A percentile compares a stretch with the other conserved stretches of the same genome.
These are phyloP conservation scores for Ophiostoma ulmi DNA, from an alignment of 2,329 filamentous ascomycete species.

Conservation along the genomic window DNA sequence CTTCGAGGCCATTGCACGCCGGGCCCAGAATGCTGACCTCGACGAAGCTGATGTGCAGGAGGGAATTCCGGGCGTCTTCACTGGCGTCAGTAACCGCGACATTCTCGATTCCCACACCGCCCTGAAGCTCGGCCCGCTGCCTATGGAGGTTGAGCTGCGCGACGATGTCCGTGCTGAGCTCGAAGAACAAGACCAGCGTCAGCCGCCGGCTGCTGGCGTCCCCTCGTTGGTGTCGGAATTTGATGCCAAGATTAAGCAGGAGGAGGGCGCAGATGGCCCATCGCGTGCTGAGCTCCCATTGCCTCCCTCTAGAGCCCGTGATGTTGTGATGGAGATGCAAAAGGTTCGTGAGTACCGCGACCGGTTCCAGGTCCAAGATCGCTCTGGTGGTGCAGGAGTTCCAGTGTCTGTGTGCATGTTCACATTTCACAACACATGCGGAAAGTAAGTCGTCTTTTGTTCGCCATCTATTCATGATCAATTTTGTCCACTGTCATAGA, in stretches of 20 bases:
- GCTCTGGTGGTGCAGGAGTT: constrained; percentile 76
- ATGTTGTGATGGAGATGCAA: constrained; percentile 90
- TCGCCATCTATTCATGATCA: not conserved
- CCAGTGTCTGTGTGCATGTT: constrained; percentile 92
- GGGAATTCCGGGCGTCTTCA: constrained; percentile 59
- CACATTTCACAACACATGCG: constrained; percentile 94
- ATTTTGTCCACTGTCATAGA: not conserved
- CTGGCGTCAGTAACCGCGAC: constrained; percentile 57
- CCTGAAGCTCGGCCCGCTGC: constrained; percentile 73
- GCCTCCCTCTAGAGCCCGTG: constrained; percentile 79
- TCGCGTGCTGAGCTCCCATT: constrained; percentile 74
- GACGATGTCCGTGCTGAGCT: constrained; percentile 83
- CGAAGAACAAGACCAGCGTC: constrained; percentile 73
- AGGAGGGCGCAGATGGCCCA: constrained; percentile 80
- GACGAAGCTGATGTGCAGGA: constrained; percentile 60
- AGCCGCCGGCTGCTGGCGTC: constrained; percentile 66
- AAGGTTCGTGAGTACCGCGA: constrained; percentile 91
- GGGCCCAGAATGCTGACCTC: constrained; percentile 55
- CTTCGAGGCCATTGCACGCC: constrained; percentile 55
- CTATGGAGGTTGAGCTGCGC: constrained; percentile 75
- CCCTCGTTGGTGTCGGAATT: constrained; percentile 79
- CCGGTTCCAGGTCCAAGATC: constrained; percentile 78
- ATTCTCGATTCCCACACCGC: constrained; percentile 51
- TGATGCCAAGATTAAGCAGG: constrained; percentile 80
- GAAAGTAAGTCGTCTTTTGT: constrained; percentile 57